Base-by-base conservation (phyloP, 768 basidiomycete genomes). In the Auricularia cornea region DNA sequence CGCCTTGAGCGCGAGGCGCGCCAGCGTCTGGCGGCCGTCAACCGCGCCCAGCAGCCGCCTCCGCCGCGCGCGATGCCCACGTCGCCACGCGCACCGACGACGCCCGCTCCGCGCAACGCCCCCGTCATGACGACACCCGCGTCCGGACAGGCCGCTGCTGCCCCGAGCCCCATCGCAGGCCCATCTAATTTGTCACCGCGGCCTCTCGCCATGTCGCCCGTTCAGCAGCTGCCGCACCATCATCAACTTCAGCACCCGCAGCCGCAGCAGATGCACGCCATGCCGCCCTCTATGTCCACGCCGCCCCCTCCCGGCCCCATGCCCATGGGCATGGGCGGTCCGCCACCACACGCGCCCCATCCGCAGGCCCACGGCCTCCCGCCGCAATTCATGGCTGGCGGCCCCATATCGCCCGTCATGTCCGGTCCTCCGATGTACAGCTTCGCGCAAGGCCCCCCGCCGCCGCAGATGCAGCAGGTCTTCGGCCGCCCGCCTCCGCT, bases 1-100 rank as follows among this genome's bases (percentile, higher is more conserved):
- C 71, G 72, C 67, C 69, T 63, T 31, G 71, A 71, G 64, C 75
- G 70, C 68, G 69, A 71, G 64, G 67, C 65, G 10, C 61, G 64
- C 54, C 61, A 68, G 67, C 69, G 65, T 66, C 65, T 65, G 57
- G 51, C 62, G 30, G 61, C 62, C 18, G 40, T 44, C 30, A 59
- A 65, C 28, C 54, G 57, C n/a, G 51, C 28, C 20, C 63, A 59
- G 40, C 64, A 64, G 26, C 62, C 48, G 23, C 5, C 64, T 5
- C 33, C 35, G 54, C 26, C 60, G 10, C 28, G 54, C 3, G 54
- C 80, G 59, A 74, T 77, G 16, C 71, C 78, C 2, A 74, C 87
- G 60, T 85, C 87, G 32, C 83, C 88, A 3, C 83, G 84, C 38
- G 71, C 80, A 30, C 80, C 81, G 14, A 57, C 54, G 20, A 57